A percentile compares a stretch with the other conserved stretches of the same genome.
phyloP scores from a whole-genome alignment of 331 rosid genomes.

The Pyrus hybrid region DNA sequence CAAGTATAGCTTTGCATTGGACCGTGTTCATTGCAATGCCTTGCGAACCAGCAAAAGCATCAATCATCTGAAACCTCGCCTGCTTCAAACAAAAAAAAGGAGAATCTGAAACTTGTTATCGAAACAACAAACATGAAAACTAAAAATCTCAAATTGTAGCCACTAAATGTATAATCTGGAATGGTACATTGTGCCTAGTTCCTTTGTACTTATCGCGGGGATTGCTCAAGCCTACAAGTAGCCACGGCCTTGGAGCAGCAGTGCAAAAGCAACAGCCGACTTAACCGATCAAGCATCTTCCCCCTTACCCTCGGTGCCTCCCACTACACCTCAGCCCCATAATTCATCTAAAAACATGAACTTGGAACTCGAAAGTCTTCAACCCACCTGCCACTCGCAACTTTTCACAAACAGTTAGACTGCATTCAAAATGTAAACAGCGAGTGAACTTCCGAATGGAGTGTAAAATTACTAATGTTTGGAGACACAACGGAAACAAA shows the following conservation, averaged over 20 bases:
- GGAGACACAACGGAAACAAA: not conserved
- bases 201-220: too few relatives aligned
- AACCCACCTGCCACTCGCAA: not conserved
- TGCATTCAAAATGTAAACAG: not conserved
- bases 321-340: not conserved
- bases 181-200: too few relatives aligned
- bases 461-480: not conserved
- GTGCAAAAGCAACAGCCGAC: too few relatives aligned
- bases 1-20: conserved; percentile 79
- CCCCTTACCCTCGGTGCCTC: not conserved
- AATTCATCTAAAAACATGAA: not conserved
- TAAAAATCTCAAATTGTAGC: not conserved
- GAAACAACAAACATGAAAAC: not conserved
- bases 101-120: not conserved
- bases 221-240: too few relatives aligned
- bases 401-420: not conserved
- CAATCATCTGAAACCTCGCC: conserved; percentile 90
- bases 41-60: conserved; percentile 65
- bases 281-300: too few relatives aligned
- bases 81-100: conserved; percentile 15
- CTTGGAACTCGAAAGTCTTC: not conserved
- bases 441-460: not conserved
- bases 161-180: too few relatives aligned
- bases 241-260: too few relatives aligned
- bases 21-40: conserved; percentile 36